Evolutionary conservation across 2,329 filamentous ascomycete species (phyloP).

Genomic region (Tolypocladium tropicale): DNA sequence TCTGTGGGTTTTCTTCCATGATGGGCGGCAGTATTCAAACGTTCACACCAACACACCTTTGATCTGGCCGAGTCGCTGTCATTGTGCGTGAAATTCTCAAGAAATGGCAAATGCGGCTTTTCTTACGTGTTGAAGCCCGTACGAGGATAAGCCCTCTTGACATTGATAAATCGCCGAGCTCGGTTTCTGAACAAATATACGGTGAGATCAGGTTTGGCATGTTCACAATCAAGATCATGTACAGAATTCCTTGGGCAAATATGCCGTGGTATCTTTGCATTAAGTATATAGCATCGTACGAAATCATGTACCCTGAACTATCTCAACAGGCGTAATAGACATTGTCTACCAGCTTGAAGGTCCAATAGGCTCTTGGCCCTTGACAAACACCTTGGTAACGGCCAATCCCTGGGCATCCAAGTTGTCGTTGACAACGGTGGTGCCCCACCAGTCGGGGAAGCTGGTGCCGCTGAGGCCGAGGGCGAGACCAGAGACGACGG

Average conservation of each 20-base stretch:
- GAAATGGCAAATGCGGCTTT: no score
- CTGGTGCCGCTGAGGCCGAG: slow-evolving; percentile 32
- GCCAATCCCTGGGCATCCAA: slow-evolving; percentile 17
- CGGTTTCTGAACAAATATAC: no score
- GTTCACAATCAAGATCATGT: no score
- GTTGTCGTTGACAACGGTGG: slow-evolving; percentile 14
- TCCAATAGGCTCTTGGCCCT: slow-evolving; percentile 16
- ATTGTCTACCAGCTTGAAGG: slow-evolving; percentile 14
- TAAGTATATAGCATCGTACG: background rate
- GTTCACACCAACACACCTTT: background rate
- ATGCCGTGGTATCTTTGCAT: background rate
- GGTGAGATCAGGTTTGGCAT: no score
- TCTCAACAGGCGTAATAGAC: no score
- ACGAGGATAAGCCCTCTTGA: no score
- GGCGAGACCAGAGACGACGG: slow-evolving; percentile 39
- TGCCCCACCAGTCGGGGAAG: slow-evolving; percentile 41
- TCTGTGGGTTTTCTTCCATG: no score
- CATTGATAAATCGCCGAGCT: no score
- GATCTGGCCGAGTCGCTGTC: background rate
- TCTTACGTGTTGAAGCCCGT: no score
- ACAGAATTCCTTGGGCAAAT: background rate
- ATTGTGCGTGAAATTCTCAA: no score
- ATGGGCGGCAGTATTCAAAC: no score
- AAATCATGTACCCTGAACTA: background rate
- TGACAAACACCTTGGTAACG: slow-evolving; percentile 15